Percentiles rank a stretch among this genome's conserved stretches.
Conservation (phyloP, 495 filamentous ascomycete species). For the Podospora fimiseda region DNA sequence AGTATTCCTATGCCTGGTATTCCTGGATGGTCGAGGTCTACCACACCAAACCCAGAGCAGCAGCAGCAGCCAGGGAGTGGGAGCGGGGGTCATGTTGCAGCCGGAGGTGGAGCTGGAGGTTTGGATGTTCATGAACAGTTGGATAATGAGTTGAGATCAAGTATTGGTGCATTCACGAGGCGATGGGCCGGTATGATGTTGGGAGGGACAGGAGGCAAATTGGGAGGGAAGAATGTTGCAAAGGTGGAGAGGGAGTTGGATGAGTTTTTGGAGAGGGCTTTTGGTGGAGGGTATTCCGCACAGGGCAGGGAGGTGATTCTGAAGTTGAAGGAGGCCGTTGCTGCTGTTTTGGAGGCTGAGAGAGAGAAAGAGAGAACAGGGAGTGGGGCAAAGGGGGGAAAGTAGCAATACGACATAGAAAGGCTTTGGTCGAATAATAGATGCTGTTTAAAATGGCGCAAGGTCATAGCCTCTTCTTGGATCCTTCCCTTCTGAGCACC, state of each 20-base stretch:
- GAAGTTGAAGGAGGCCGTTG: constrained; percentile 46
- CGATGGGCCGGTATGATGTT: constrained; percentile 45
- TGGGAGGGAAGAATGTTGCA: constrained; percentile 31
- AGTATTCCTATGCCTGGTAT: constrained; percentile 33
- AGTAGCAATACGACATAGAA: too few species aligned
- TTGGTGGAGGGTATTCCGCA: constrained; percentile 37
- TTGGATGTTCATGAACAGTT: constrained; percentile 68
- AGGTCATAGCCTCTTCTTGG: too few species aligned
- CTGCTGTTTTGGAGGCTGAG: constrained; percentile 22
- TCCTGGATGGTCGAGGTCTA: constrained; percentile 12
- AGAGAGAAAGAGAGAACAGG: constrained; percentile 6
- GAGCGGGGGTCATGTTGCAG: neutral
- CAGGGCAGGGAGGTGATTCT: constrained; percentile 34
- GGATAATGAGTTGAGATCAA: constrained; percentile 67
- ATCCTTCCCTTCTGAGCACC: too few species aligned
- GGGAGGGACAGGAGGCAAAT: constrained; percentile 20
- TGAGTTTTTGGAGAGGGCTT: constrained; percentile 39
- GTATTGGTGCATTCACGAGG: constrained; percentile 75
- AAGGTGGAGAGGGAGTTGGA: constrained; percentile 43
- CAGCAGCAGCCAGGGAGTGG: too few species aligned
- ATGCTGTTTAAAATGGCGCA: too few species aligned
- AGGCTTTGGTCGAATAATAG: too few species aligned
- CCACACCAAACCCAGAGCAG: constrained; percentile 14
- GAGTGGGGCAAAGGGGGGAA: neutral
- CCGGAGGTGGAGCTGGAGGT: neutral